Conservation (phyloP, 495 filamentous ascomycete genomes). For the Darksidea phi region DNA sequence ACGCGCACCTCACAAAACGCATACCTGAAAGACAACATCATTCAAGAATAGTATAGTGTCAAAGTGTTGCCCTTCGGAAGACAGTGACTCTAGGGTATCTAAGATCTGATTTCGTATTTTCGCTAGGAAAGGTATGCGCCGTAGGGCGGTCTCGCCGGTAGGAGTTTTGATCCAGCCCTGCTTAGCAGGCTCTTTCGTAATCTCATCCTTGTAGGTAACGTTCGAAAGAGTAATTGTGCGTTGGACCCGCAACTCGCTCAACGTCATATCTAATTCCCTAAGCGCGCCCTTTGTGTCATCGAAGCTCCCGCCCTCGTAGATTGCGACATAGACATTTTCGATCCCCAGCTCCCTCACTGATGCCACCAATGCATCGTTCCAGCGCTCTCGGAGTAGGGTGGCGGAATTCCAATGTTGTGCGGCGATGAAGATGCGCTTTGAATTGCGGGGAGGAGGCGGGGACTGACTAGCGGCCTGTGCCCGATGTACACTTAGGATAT, state of each 20-base stretch:
- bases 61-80: no score
- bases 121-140: conserved; percentile 4
- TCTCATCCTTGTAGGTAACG: conserved; percentile 57
- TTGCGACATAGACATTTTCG: conserved; percentile 66
- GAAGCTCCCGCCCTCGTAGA: conserved; percentile 70
- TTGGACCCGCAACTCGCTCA: conserved; percentile 54
- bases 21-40: no score
- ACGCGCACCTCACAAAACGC: neutral
- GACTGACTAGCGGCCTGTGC: no score
- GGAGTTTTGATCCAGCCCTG: neutral
- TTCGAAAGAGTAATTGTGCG: conserved; percentile 55
- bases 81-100: no score
- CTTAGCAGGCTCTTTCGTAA: conserved; percentile 51
- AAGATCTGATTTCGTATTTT: neutral
- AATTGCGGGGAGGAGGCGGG: no score
- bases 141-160: neutral
- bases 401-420: conserved; percentile 73
- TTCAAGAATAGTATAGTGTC: no score
- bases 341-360: conserved; percentile 58
- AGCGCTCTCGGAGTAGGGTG: conserved; percentile 57
- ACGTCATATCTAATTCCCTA: conserved; percentile 53
- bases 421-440: conserved; percentile 60
- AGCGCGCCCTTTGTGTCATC: conserved; percentile 68
- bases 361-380: conserved; percentile 60
- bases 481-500: no score